Conservation (phyloP, 805 yeast species). For the Wickerhamiella parazyma region DNA sequence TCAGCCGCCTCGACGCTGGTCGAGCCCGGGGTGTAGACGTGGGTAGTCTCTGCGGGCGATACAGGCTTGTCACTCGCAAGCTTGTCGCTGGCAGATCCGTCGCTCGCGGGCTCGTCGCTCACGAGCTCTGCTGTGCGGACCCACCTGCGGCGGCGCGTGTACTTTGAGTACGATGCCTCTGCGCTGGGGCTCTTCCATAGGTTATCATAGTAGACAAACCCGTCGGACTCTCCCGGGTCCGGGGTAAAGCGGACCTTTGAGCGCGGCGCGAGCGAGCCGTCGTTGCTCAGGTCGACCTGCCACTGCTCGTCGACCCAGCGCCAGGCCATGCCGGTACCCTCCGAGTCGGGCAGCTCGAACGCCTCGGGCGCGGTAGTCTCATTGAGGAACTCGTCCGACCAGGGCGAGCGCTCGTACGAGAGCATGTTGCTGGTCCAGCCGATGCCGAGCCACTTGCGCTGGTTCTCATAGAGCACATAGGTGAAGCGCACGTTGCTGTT, state of each 20-base stretch:
- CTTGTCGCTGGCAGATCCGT: no score
- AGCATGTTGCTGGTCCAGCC: constrained; percentile 94
- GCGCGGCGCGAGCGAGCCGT: constrained; percentile 59
- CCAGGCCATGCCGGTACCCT: constrained; percentile 65
- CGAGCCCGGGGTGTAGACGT: background rate
- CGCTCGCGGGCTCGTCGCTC: background rate
- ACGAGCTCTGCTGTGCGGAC: constrained; percentile 83
- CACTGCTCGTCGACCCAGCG: constrained; percentile 90
- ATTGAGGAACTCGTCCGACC: constrained; percentile 94
- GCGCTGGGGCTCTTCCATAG: constrained; percentile 88
- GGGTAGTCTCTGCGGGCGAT: background rate
- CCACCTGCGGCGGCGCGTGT: constrained; percentile 93
- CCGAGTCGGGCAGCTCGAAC: constrained; percentile 68
- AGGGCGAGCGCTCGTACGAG: constrained; percentile 85
- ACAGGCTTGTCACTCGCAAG: background rate
- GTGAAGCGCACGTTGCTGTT: constrained; percentile 37
- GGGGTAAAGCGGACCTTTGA: constrained; percentile 35
- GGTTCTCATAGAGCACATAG: constrained; percentile 85
- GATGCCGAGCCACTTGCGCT: constrained; percentile 92
- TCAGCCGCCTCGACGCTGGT: background rate
- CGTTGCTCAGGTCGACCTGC: constrained; percentile 80
- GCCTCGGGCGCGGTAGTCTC: constrained; percentile 65
- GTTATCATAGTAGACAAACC: constrained; percentile 78
- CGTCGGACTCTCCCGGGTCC: constrained; percentile 63
- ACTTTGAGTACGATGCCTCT: constrained; percentile 77